Percentiles rank a stretch among this genome's conserved stretches.
Conservation (phyloP, 306 rosid species). For the Corylus avellana region DNA sequence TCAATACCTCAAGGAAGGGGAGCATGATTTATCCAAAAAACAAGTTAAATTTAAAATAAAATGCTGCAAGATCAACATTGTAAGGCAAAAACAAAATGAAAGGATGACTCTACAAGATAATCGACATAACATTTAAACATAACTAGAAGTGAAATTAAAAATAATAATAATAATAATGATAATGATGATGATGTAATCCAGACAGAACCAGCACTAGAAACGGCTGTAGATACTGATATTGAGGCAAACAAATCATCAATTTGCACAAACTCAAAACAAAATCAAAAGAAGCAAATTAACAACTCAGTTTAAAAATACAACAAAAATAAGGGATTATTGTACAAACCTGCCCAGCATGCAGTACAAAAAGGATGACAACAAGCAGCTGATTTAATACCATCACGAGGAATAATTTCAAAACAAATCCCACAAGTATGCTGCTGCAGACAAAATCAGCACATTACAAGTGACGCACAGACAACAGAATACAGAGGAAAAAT, state of each 20-base stretch:
- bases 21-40: background rate
- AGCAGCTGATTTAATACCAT: conserved; percentile 51
- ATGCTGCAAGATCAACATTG: background rate
- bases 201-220: background rate
- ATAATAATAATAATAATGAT: background rate
- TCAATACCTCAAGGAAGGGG: background rate
- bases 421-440: conserved; percentile 80
- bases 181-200: background rate
- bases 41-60: background rate
- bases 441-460: conserved; percentile 3
- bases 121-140: background rate
- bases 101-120: background rate
- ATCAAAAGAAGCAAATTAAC: background rate
- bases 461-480: conserved; percentile 12
- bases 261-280: background rate
- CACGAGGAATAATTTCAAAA: conserved; percentile 54
- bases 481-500: background rate
- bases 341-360: conserved; percentile 67
- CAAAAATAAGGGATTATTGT: background rate
- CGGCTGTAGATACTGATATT: background rate
- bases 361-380: conserved; percentile 83
- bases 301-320: background rate
- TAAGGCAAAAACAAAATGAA: background rate
- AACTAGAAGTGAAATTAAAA: background rate
- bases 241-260: background rate